phyloP scores from a whole-genome alignment of 2,329 filamentous ascomycete genomes.

The Geosmithia putterillii region DNA sequence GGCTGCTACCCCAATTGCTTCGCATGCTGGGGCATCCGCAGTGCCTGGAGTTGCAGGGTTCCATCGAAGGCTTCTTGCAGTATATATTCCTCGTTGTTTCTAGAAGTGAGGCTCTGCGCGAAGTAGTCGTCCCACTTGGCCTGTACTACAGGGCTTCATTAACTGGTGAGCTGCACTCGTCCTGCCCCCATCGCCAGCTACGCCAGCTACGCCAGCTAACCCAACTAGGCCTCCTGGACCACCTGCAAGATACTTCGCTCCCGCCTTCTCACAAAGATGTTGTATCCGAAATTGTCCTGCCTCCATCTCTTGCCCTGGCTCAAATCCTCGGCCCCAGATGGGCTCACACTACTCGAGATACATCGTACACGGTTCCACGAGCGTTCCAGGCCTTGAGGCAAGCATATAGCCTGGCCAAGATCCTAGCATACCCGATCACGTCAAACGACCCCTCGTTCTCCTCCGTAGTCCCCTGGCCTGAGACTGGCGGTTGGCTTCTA shows the following conservation, averaged over 20 bases:
- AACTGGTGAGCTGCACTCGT: conserved; percentile 22
- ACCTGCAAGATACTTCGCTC: conserved; percentile 18
- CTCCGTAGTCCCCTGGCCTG: conserved; percentile 20
- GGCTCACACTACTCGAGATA: conserved; percentile 11
- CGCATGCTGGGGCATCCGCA: conserved; percentile 40
- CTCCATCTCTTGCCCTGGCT: conserved; percentile 22
- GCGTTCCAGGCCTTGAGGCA: conserved; percentile 33
- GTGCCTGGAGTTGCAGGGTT: conserved; percentile 32
- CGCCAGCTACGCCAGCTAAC: not conserved
- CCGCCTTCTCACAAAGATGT: conserved; percentile 14
- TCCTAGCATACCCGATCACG: conserved; percentile 27
- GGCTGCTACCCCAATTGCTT: conserved; percentile 48
- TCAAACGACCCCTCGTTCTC: conserved; percentile 18
- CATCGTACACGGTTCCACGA: conserved; percentile 25
- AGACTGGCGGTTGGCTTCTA: conserved; percentile 34
- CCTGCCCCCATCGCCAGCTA: not conserved
- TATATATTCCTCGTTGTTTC: conserved; percentile 32
- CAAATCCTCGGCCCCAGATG: conserved; percentile 17
- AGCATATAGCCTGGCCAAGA: conserved; percentile 27
- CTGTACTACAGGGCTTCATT: conserved; percentile 36
- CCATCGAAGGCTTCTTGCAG: conserved; percentile 40
- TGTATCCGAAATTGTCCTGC: conserved; percentile 19
- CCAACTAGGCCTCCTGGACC: conserved; percentile 14
- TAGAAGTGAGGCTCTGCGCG: conserved; percentile 34
- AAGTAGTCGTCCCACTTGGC: conserved; percentile 26